Evolutionary conservation across 768 basidiomycete species (phyloP), one percentile per base, ranked within the genome.

Genomic region (Suillus occidentalis): DNA sequence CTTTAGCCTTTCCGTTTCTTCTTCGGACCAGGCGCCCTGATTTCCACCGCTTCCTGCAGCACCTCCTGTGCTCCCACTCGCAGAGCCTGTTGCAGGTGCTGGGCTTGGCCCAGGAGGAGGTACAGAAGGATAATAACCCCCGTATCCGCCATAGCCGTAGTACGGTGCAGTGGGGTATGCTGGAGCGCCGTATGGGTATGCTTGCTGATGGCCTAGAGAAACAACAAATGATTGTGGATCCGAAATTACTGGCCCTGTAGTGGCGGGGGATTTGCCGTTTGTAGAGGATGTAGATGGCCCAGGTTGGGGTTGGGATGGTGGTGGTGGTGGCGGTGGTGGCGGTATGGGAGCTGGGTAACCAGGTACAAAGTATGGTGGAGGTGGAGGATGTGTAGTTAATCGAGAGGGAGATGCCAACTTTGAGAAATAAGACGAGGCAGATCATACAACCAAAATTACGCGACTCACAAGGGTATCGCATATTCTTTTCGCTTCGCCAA

Each of bases 1-100:
- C 73, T 83, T 88, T 65, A 94, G 72, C 47, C 85, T 82, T 66
- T 90, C 89, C 0, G 84, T 85, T 72, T 94, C 92, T 65, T 89
- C 90, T 8, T 91, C 89, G 3, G 89, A 85, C 92, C 92, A 94
- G 8, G 89, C 82, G 0, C 90, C 91, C 60, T 89, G 87, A 62
- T 87, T 87, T 65, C 84, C 83, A 25, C 74, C 79, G 37, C 71
- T 76, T 49, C 70, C 73, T 6, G 69, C 68, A 53, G 68, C 63
- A 2, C 66, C 62, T 20, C 63, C 68, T 0, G 58, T 50, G 40
- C 70, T 59, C 66, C 65, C 56, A 69, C 74, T 71, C 39, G 71
- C 67, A 34, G 63, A 64, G 59, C 70, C 68, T 20, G 77, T 63
- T 25, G 73, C 71, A 64, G 75, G 66, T 22, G 70, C 22, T 31